phyloP scores from a whole-genome alignment of 2,329 filamentous ascomycete genomes.

The Arthroderma sp. region DNA sequence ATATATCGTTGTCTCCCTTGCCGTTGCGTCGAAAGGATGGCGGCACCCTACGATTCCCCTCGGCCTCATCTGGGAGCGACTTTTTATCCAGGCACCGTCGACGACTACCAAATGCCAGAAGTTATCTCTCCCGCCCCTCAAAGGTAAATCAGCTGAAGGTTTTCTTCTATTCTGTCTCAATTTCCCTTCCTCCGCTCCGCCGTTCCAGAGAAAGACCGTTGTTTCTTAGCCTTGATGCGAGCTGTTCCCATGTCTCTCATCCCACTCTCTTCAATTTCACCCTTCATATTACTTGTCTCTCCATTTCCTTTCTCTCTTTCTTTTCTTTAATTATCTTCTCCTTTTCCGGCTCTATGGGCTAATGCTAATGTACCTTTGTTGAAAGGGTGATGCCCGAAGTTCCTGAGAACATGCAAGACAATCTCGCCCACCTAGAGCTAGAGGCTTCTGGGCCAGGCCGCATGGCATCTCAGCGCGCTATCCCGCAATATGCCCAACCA shows the following conservation, averaged over 20 bases:
- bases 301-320: conserved; percentile 2
- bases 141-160: conserved; percentile 37
- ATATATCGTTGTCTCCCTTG: conserved; percentile 2
- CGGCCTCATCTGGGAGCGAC: conserved; percentile 43
- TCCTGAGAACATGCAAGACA: conserved; percentile 91
- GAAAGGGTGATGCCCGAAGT: conserved; percentile 83
- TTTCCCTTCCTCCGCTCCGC: background rate
- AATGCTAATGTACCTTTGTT: background rate
- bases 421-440: conserved; percentile 78
- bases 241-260: background rate
- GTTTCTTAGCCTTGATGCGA: conserved; percentile 1
- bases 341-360: background rate
- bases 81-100: conserved; percentile 53
- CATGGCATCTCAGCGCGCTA: conserved; percentile 24
- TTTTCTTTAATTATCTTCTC: background rate
- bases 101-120: conserved; percentile 58
- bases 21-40: conserved; percentile 12
- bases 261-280: background rate
- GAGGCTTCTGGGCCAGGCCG: conserved; percentile 46
- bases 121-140: conserved; percentile 58
- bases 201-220: too few species aligned
- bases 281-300: conserved; percentile 1
- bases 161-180: conserved; percentile 1
- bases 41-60: conserved; percentile 25
- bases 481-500: conserved; percentile 17